Percentiles rank a stretch among this genome's conserved stretches.
phyloP scores from a whole-genome alignment of 1,139 yeast species.

The Kazachstania sp. region DNA sequence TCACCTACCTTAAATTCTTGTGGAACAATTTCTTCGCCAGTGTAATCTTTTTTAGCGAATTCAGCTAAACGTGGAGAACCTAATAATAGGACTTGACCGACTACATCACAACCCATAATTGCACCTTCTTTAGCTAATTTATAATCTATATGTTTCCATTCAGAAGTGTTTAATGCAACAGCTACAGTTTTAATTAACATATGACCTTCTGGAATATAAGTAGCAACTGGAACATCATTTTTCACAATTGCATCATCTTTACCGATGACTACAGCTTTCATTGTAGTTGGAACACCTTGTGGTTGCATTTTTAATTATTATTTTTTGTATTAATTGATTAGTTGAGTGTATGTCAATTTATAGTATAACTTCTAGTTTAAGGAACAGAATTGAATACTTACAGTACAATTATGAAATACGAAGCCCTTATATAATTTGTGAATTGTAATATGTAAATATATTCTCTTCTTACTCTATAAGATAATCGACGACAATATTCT shows the following conservation, averaged over 20 bases:
- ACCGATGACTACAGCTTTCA: conserved; percentile 31
- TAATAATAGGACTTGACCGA: conserved; percentile 51
- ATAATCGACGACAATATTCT: too few species aligned
- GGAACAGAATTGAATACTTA: too few species aligned
- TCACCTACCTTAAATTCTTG: conserved; percentile 43
- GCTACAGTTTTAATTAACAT: conserved; percentile 50
- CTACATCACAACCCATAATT: conserved; percentile 48
- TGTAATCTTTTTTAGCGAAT: conserved; percentile 3
- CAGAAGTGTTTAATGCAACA: conserved; percentile 63
- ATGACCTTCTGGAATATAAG: conserved; percentile 32
- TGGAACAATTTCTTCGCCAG: conserved; percentile 3
- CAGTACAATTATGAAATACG: too few species aligned
- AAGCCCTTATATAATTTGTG: too few species aligned
- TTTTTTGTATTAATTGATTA: too few species aligned
- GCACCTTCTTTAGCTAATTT: conserved; percentile 39
- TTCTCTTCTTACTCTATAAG: too few species aligned
- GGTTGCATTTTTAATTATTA: conserved; percentile 4
- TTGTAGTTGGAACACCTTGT: conserved; percentile 18
- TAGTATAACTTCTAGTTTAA: background rate
- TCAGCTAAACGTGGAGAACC: conserved; percentile 41
- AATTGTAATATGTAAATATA: too few species aligned
- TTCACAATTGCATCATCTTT: conserved; percentile 22
- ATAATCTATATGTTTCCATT: conserved; percentile 51
- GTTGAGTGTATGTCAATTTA: background rate
- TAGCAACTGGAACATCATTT: conserved; percentile 33